Evolutionary conservation across 495 filamentous ascomycete species (phyloP).

Genomic region (Pseudoneurospora amorphoporcata): DNA sequence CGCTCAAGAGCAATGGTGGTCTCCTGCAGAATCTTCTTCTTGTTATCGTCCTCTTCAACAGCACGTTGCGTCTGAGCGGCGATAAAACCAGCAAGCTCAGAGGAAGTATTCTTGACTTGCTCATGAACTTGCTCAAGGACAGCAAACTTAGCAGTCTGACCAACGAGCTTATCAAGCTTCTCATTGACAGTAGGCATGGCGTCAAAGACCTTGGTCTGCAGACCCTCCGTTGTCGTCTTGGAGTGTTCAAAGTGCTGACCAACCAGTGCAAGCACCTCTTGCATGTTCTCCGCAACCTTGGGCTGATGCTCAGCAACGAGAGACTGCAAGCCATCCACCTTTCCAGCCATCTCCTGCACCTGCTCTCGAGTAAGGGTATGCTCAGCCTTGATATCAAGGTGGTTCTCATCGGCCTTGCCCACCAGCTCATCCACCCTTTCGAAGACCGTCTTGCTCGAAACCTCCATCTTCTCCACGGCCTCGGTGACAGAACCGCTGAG

Average conservation of each 20-base stretch:
- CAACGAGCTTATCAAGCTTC: slow-evolving; percentile 78
- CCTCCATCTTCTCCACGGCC: slow-evolving; percentile 69
- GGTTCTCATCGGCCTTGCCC: slow-evolving; percentile 65
- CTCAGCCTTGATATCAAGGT: slow-evolving; percentile 59
- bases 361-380: slow-evolving; percentile 70
- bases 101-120: slow-evolving; percentile 78
- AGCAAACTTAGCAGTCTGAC: slow-evolving; percentile 56
- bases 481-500: slow-evolving; percentile 78
- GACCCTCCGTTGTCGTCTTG: slow-evolving; percentile 33
- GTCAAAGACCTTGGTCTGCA: slow-evolving; percentile 45
- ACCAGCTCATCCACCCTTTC: slow-evolving; percentile 65
- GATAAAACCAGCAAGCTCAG: slow-evolving; percentile 78
- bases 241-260: slow-evolving; percentile 72
- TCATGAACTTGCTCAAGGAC: slow-evolving; percentile 75
- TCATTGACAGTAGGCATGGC: slow-evolving; percentile 52
- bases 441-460: slow-evolving; percentile 76
- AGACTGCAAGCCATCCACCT: slow-evolving; percentile 64
- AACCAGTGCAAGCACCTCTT: slow-evolving; percentile 71
- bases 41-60: slow-evolving; percentile 66
- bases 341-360: slow-evolving; percentile 55
- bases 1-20: slow-evolving; percentile 71
- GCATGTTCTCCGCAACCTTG: slow-evolving; percentile 69
- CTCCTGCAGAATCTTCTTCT: slow-evolving; percentile 73
- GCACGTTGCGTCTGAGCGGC: slow-evolving; percentile 67
- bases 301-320: slow-evolving; percentile 73